Evolutionary conservation across 768 basidiomycete species (phyloP), one percentile per base, ranked within the genome.

Genomic region (Auriscalpium orientale): DNA sequence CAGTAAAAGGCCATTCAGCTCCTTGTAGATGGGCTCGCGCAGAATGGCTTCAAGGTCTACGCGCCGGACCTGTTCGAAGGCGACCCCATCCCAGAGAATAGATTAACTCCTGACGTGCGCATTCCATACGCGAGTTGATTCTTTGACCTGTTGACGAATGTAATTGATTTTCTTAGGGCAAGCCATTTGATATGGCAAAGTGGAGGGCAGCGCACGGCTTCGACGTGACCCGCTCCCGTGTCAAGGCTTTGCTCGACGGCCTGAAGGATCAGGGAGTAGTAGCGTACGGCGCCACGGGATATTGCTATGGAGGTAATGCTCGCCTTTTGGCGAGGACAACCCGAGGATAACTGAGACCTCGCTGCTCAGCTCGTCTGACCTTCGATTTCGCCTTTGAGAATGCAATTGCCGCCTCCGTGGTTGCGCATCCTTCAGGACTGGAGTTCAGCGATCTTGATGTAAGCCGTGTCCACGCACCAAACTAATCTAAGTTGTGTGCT

Each of bases 331-430:
- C 28, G 28, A 28, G 28, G 28, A 28, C 28, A 28, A 28, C 4
- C 28, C 1, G 28, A 28, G 28, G 28, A 28, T 28, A 5, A 28
- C 28, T 4, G 28, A 28, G 28, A 28, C 28, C 10, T 21, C 51
- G 11, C 40, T 18, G 11, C 1, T 38, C 18, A 82, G 80, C 68
- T 18, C 80, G 82, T 48, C 81, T 80, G 53, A 76, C 74, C 43
- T 83, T 85, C 71, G 77, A 87, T 62, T 75, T 86, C 52, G 82
- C 82, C 2, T 79, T 84, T 62, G 79, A 82, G 2, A 74, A 76
- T 57, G 57, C 74, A 48, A 72, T 81, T 66, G 67, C 76, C 50
- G 83, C 71, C 34, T 71, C 73, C 12, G 79, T 75, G 7, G 73
- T 76, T 51, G 67, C 79, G 0, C 86, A 89, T 69, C 82, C 85